Base-by-base conservation (phyloP, 2,329 filamentous ascomycete species). In the Biscogniauxia sp. region DNA sequence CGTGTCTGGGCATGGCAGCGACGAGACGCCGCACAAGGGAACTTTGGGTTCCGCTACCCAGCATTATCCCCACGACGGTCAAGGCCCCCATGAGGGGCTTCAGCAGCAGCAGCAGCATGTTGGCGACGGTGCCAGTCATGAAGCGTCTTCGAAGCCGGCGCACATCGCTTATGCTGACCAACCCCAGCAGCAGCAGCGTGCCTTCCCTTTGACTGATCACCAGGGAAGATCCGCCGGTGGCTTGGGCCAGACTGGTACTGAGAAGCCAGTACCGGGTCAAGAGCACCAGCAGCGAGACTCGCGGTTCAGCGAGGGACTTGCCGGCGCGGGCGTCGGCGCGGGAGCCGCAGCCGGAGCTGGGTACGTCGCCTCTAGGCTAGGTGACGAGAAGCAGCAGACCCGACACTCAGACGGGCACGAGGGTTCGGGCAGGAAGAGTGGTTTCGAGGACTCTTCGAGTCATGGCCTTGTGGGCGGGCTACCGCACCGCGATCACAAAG, bases 1-100 rank as follows among this genome's bases (percentile, higher is more conserved):
- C 2, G 61, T 70, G 1, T 63, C 60, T 1, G 68, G 68, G 1
- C 66, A 68, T 20, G 68, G 68, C 0, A 68, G 66, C 41, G 54
- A 59, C 20, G 67, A 69, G 26, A 5, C 52, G 52, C 20, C 20
- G 51, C 53, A 52, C 23, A 2, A 6, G 11, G 11, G 25, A 8
- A n/a, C 17, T 28, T n/a, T 28, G 51, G 6, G 28, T 25, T 9
- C 51, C n/a, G 1, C 55, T 5, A 5, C 23, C 23, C 23, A 23
- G 23, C 23, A 23, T 5, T 23, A 23, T 23, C 23, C 23, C 23
- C 23, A 23, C 23, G 23, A 23, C 2, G 23, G 23, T 5, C 23
- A 23, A 23, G 23, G 2, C 23, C 23, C 23, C 2, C 23, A 5
- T 5, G 23, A 23, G 5, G 23, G 23, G 23, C 23, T 23, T 23